Evolutionary conservation across 768 basidiomycete genomes (phyloP), one percentile per base, ranked within the genome.

Genomic region (Boletus sensibilis): DNA sequence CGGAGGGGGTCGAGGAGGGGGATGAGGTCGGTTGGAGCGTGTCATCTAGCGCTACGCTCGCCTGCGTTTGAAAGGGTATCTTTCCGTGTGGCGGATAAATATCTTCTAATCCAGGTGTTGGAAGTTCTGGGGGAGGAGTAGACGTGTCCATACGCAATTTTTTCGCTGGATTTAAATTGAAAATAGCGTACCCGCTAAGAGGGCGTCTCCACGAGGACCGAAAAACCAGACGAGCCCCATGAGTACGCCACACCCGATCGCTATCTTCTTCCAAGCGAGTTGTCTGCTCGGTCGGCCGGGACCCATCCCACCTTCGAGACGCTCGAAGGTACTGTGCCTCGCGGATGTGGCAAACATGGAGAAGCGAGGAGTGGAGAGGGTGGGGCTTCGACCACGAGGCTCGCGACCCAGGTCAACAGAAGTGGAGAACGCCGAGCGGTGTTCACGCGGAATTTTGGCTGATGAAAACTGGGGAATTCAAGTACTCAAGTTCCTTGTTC

Each of bases 171-270:
- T 14, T 33, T 0, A 21, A 39, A 38, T 5, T 3, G 16, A 23
- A 46, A 61, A 31, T 12, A 45, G 40, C 66, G 29, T 37, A 72
- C 70, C 61, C 13, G 60, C 47, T 46, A 57, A 49, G 52, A 66
- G 42, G 34, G 49, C 52, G 43, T 57, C 58, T 7, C 53, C 50
- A 46, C 64, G 69, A 8, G 88, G 87, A 9, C 83, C 82, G 68
- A 89, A 82, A 53, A 90, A 73, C 78, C 83, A 92, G 27, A 91
- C 81, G 42, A 88, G 65, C 10, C 74, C 78, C 55, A 90, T 74
- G 43, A 89, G 68, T 1, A 82, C 68, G 2, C 69, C 77, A 50
- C 83, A 85, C 4, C 77, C 86, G 8, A 89, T 68, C 4, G 79
- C 82, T 53, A 89, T 79, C 73, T 82, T 87, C 70, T 83, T 89